Percentiles rank a stretch among this genome's conserved stretches.
These are phyloP conservation scores for Candida oleophila DNA, from an alignment of 805 yeast genomes.

Conservation along the genomic window DNA sequence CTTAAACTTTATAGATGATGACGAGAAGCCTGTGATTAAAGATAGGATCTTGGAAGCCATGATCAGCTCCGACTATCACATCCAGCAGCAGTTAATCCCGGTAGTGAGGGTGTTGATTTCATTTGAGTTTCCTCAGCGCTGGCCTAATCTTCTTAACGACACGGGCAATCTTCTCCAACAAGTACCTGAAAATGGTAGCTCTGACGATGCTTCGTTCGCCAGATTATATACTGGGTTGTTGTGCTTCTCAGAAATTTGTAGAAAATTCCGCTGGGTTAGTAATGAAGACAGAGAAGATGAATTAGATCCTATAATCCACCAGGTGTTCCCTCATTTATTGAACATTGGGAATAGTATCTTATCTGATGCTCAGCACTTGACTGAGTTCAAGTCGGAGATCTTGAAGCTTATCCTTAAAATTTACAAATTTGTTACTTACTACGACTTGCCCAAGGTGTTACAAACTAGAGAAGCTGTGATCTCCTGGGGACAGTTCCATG, in stretches of 20 bases:
- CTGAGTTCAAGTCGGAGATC: conserved; percentile 61
- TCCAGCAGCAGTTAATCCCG: conserved; percentile 40
- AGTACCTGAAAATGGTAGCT: conserved; percentile 40
- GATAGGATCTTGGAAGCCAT: conserved; percentile 68
- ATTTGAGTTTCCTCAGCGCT: conserved; percentile 32
- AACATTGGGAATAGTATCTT: conserved; percentile 58
- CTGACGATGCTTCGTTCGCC: conserved; percentile 20
- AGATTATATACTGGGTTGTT: conserved; percentile 62
- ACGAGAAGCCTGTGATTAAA: conserved; percentile 73
- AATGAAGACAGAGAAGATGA: conserved; percentile 43
- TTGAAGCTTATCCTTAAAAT: conserved; percentile 70
- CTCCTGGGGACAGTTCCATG: conserved; percentile 79
- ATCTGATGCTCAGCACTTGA: conserved; percentile 20
- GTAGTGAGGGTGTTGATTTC: conserved; percentile 33
- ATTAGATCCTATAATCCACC: conserved; percentile 47
- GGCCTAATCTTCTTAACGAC: conserved; percentile 33
- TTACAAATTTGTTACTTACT: conserved; percentile 73
- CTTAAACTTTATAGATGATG: conserved; percentile 47
- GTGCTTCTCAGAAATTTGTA: conserved; percentile 66
- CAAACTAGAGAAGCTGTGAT: conserved; percentile 49
- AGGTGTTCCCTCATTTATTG: conserved; percentile 65
- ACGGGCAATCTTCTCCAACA: conserved; percentile 33
- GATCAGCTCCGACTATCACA: conserved; percentile 32
- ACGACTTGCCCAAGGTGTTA: conserved; percentile 65
- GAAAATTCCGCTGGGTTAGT: conserved; percentile 69